Percentiles rank a stretch among this genome's conserved stretches.
phyloP scores from a whole-genome alignment of 2,329 filamentous ascomycete species.

The Ophiocordyceps camponoti-floridani region DNA sequence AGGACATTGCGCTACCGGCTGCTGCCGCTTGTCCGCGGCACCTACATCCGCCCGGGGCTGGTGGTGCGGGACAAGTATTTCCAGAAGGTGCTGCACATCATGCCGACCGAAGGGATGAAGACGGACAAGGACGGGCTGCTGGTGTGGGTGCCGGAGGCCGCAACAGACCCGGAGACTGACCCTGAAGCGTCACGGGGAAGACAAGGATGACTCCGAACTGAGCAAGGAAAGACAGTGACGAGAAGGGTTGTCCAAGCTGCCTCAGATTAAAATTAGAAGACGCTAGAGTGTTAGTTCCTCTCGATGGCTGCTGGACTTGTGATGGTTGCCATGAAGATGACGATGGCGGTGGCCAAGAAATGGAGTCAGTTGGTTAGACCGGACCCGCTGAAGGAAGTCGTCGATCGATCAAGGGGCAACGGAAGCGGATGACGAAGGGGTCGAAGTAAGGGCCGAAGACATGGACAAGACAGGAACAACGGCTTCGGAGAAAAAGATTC shows the following conservation, averaged over 20 bases:
- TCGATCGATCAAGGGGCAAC: not conserved
- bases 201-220: not conserved
- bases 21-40: slow-evolving; percentile 44
- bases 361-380: not conserved
- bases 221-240: not conserved
- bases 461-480: not conserved
- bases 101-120: slow-evolving; percentile 58
- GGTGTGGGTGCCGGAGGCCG: slow-evolving; percentile 35
- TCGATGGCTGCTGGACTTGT: too few relatives aligned
- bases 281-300: not conserved
- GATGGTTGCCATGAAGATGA: too few relatives aligned
- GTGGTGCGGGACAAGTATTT: slow-evolving; percentile 82
- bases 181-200: slow-evolving; percentile 1
- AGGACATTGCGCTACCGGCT: slow-evolving; percentile 57
- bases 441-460: not conserved
- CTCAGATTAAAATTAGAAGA: too few relatives aligned
- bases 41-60: slow-evolving; percentile 55
- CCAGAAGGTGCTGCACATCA: slow-evolving; percentile 70
- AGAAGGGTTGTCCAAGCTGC: too few relatives aligned
- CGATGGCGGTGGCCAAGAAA: too few relatives aligned
- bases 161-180: slow-evolving; percentile 3
- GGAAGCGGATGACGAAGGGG: not conserved
- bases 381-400: not conserved
- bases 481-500: not conserved
- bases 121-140: slow-evolving; percentile 45